These are phyloP conservation scores for Blastobotrys americana DNA, from an alignment of 805 yeast genomes.

Conservation along the genomic window DNA sequence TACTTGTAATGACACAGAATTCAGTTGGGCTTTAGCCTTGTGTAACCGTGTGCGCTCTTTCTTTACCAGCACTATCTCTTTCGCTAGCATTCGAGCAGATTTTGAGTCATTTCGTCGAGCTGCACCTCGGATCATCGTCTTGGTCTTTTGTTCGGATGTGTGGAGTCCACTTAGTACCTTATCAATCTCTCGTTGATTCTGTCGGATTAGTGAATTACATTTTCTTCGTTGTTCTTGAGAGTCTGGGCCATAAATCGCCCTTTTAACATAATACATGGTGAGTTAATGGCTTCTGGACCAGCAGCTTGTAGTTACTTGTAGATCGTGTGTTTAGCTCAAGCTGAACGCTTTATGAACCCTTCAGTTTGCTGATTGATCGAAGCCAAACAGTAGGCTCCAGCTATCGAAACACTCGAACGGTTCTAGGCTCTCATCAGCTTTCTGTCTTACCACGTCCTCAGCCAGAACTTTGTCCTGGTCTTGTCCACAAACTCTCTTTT, in stretches of 20 bases:
- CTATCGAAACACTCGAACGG: too few relatives aligned
- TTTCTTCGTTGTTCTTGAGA: constrained; percentile 76
- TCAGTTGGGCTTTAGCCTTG: constrained; percentile 76
- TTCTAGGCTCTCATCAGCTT: too few relatives aligned
- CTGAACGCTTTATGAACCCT: too few relatives aligned
- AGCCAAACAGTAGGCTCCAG: too few relatives aligned
- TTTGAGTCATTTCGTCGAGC: constrained; percentile 72
- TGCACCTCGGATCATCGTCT: constrained; percentile 60
- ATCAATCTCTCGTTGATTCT: constrained; percentile 79
- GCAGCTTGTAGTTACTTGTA: too few relatives aligned
- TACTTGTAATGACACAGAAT: constrained; percentile 78
- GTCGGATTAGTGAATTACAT: constrained; percentile 71
- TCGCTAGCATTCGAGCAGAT: constrained; percentile 72
- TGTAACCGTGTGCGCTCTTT: constrained; percentile 69
- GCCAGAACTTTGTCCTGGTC: too few relatives aligned
- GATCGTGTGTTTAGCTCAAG: too few relatives aligned
- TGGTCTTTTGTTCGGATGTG: constrained; percentile 65
- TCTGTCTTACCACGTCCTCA: too few relatives aligned
- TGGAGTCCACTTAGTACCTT: constrained; percentile 59
- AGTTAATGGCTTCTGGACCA: too few relatives aligned
- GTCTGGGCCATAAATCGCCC: constrained; percentile 93
- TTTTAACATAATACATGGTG: constrained; percentile 76
- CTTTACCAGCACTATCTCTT: constrained; percentile 66
- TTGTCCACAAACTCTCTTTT: too few relatives aligned
- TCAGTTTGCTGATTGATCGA: too few relatives aligned